phyloP scores from a whole-genome alignment of 257 asterid species.

The Solanum microdontum region DNA sequence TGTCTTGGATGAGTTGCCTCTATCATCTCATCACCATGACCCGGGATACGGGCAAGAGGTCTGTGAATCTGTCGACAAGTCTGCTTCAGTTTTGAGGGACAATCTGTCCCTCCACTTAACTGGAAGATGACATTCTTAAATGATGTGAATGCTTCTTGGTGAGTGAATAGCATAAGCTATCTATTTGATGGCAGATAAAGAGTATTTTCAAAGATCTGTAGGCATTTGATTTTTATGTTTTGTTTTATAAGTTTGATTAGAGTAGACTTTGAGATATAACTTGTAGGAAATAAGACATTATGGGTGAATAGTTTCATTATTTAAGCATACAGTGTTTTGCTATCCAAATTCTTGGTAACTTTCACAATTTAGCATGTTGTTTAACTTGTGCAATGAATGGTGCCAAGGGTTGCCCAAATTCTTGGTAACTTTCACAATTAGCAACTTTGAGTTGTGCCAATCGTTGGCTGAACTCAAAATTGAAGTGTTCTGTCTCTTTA shows the following conservation, averaged over 20 bases:
- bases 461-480: not conserved
- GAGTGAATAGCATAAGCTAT: not conserved
- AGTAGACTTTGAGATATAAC: not conserved
- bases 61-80: conserved; percentile 37
- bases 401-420: not conserved
- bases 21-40: conserved; percentile 36
- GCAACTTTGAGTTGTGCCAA: not conserved
- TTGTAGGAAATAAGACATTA: not conserved
- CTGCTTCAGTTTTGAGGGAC: conserved; percentile 41
- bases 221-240: not conserved
- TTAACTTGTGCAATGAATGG: not conserved
- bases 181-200: not conserved
- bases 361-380: not conserved
- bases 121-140: conserved; percentile 15
- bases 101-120: conserved; percentile 30
- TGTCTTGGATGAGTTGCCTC: conserved; percentile 18
- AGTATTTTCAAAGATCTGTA: not conserved
- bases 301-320: not conserved
- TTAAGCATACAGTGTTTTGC: not conserved
- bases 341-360: not conserved
- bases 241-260: not conserved
- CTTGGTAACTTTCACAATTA: not conserved
- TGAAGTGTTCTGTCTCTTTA: not conserved
- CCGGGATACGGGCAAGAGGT: conserved; percentile 44
- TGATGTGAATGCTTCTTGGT: not conserved